Conservation (phyloP, 1,284 basidiomycete genomes). For the Rhodotorula sp. region DNA sequence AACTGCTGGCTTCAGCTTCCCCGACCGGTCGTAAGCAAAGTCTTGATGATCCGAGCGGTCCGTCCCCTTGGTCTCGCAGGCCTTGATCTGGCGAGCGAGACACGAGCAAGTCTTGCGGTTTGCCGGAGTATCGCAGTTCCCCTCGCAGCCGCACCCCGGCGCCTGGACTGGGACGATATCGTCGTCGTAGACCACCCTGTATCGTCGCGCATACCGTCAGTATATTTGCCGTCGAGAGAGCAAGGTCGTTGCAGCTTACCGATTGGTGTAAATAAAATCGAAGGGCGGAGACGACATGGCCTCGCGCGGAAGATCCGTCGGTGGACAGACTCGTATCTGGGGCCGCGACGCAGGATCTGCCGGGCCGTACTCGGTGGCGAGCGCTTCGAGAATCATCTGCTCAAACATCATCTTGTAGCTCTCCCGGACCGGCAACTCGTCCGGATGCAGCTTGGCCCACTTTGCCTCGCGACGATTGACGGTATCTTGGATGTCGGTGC, state of each 20-base stretch:
- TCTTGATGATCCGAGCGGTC: conserved; percentile 6
- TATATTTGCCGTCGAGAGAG: background rate
- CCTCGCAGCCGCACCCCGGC: conserved; percentile 30
- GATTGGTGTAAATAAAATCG: conserved; percentile 37
- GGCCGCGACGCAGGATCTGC: background rate
- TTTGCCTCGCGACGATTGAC: conserved; percentile 8
- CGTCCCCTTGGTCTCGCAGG: background rate
- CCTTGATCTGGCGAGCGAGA: conserved; percentile 19
- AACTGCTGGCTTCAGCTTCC: background rate
- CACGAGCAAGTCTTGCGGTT: conserved; percentile 26
- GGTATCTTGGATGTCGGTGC: conserved; percentile 3
- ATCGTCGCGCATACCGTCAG: fast-evolving
- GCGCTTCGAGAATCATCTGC: conserved; percentile 17
- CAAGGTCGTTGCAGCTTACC: background rate
- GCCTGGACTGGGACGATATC: conserved; percentile 23
- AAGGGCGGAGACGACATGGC: conserved; percentile 20
- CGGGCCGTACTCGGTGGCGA: conserved; percentile 14
- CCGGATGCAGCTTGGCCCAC: background rate
- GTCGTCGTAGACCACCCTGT: conserved; percentile 23
- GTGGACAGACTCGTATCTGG: conserved; percentile 18
- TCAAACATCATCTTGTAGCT: conserved; percentile 22
- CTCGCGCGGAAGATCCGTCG: background rate
- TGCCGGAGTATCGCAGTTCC: conserved; percentile 17
- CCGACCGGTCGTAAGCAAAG: conserved; percentile 26
- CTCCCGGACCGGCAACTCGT: conserved; percentile 1